Base-by-base conservation (phyloP, 768 basidiomycete species). In the Podaxis sp. region DNA sequence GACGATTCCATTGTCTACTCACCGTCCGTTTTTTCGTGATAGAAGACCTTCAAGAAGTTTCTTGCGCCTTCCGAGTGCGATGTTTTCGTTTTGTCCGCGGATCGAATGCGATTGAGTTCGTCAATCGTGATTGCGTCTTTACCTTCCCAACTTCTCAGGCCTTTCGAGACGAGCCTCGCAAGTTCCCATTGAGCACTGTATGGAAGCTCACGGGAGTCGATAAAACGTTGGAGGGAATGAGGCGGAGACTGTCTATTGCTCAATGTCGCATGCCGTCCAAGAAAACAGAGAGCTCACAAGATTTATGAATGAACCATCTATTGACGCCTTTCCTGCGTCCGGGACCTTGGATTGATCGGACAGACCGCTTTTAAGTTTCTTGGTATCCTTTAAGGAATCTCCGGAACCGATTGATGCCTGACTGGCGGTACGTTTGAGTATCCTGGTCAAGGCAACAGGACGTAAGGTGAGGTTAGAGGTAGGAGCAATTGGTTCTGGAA, bases 121-220 rank as follows among this genome's bases (percentile, higher is more conserved):
- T 73, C 69, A 1, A 84, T 62, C 1, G 64, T 52, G 26, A 78
- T 63, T 1, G 56, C 30, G 24, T 84, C 69, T 2, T 75, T 59
- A 0, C 74, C 67, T 57, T 75, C 79, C 5, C 67, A 79, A 62
- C 8, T 60, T 62, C 1, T 71, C 68, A 0, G 66, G 66, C 24
- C 75, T 74, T 49, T 56, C 4, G 61, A 56, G 50, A 82, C 70
- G 20, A 78, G 71, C 0, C 84, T 78, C 0, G 79, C 82, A 26
- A 87, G 76, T 66, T 86, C 83, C 72, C 81, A 87, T 58, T 83
- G 85, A 1, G 79, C 80, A 8, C 84, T 82, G 61, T 76, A 81
- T 2, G 77, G 74, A 4, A 84, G 62, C 1, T 70, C 69, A 38
- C 69, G 67, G 7, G 50, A 30, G n/a, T 76, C 66, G 52, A 80